Evolutionary conservation across 805 yeast genomes (phyloP), one percentile per base, ranked within the genome.

Genomic region (Wickerhamiella sorbophila): DNA sequence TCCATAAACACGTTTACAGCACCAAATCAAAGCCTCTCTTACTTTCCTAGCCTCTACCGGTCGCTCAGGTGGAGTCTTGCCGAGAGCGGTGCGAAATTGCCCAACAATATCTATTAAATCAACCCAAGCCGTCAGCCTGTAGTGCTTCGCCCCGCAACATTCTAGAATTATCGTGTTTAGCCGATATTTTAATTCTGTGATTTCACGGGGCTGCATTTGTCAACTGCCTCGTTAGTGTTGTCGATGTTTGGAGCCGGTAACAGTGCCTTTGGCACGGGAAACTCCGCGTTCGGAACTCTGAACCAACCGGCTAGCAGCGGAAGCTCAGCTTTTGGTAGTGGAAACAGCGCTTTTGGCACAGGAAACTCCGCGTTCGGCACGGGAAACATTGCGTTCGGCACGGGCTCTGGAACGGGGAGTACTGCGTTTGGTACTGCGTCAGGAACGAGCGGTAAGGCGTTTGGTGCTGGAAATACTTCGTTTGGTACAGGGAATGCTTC

Each of bases 331-430:
- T 47, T 48, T 32, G 52, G 54, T 10, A 16, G 47, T 42, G 15
- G 15, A 8, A 21, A 20, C 31, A 26, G 45, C 1, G 45, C 49
- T 10, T 48, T 48, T 33, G 53, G 53, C n/a, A 19, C 52, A 4
- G 53, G 53, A 5, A 48, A 45, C 40, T 31, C 47, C 5, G 44
- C 52, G 4, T 49, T 55, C 18, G 52, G 55, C 5, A 40, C 52
- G 12, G 47, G 51, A 5, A 43, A 40, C 39, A 34, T 42, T 8
- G 49, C 52, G 21, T 47, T 48, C 32, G 52, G 54, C 10, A 16
- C 48, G 6, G 42, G 41, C 5, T 36, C 34, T 19, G 14, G 39
- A 6, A 39, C 42, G n/a, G 9, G 18, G 31, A 21, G 21, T 10
- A 6, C 21, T 33, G 36, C 21, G 21, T 6, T 6, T 6, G 36